Conservation (phyloP, 2,329 filamentous ascomycete genomes). For the Aspergillus brunneoviolaceus region DNA sequence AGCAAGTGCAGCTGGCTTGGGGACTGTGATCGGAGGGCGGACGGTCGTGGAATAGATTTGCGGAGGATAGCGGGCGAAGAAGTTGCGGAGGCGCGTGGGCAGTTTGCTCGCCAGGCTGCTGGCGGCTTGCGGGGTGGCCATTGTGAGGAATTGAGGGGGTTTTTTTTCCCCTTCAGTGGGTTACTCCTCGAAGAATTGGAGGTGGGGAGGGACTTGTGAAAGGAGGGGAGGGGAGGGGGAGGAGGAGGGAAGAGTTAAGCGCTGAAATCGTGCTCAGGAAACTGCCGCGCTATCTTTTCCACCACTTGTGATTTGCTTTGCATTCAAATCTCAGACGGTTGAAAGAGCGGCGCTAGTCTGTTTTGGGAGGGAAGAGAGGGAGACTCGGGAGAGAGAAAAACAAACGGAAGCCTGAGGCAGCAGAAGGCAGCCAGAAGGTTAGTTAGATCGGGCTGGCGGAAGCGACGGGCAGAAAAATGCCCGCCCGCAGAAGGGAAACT, state of each 20-base stretch:
- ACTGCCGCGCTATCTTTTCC: neutral
- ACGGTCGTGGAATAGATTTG: slow-evolving; percentile 47
- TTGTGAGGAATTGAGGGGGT: slow-evolving; percentile 6
- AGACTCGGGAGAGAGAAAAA: neutral
- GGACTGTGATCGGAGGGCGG: slow-evolving; percentile 25
- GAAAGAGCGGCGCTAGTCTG: slow-evolving; percentile 21
- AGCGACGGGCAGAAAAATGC: slow-evolving; percentile 18
- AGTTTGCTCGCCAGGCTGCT: slow-evolving; percentile 46
- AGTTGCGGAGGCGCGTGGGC: slow-evolving; percentile 74
- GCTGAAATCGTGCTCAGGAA: neutral
- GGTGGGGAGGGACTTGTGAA: too few relatives aligned
- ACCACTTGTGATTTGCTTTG: neutral
- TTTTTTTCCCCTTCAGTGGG: neutral
- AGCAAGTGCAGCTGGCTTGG: slow-evolving; percentile 18
- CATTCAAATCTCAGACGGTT: neutral
- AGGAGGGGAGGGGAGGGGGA: neutral
- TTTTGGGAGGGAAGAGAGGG: slow-evolving; percentile 9
- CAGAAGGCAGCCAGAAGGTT: too few relatives aligned
- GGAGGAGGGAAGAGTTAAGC: neutral
- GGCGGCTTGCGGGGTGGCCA: slow-evolving; percentile 22
- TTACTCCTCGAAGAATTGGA: neutral
- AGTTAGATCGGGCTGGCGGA: neutral
- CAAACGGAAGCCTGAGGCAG: too few relatives aligned
- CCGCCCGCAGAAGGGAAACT: neutral
- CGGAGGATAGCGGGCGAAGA: slow-evolving; percentile 89